Percentiles rank a stretch among this genome's conserved stretches.
Conservation (phyloP, 345 rosid genomes). For the Litchi chinensis region DNA sequence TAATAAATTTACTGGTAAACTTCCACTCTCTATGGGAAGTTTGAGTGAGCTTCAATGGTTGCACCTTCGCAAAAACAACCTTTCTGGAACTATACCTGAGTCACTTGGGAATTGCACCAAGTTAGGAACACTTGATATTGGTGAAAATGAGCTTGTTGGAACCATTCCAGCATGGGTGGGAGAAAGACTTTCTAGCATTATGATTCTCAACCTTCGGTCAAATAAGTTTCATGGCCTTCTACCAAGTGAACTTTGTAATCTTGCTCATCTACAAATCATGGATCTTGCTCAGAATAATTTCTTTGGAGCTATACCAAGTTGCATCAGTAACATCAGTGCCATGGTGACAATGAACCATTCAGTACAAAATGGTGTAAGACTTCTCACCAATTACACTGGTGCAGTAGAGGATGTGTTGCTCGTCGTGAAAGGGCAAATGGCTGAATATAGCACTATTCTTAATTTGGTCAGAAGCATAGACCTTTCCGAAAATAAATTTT, state of each 20-base stretch:
- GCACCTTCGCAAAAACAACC: neutral
- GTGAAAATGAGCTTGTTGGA: neutral
- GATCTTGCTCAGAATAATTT: neutral
- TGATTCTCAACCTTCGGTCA: neutral
- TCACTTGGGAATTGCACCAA: neutral
- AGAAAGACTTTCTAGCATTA: neutral
- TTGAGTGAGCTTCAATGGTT: neutral
- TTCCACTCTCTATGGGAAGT: neutral
- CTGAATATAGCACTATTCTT: slow-evolving; percentile 26
- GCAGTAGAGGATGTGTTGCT: neutral
- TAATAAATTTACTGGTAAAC: slow-evolving; percentile 7
- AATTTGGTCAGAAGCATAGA: slow-evolving; percentile 21
- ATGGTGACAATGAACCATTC: neutral
- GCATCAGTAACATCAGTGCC: neutral
- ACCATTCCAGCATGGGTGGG: neutral
- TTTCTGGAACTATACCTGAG: neutral
- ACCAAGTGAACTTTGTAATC: neutral
- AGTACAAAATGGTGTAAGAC: neutral
- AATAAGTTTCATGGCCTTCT: neutral
- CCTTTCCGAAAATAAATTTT: slow-evolving; percentile 26
- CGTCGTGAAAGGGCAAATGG: slow-evolving; percentile 25
- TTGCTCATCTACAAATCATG: neutral
- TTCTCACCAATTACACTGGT: too few relatives aligned
- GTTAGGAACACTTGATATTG: neutral
- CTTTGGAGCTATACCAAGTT: neutral